Percentiles rank a stretch among this genome's conserved stretches.
Conservation (phyloP, 2,329 filamentous ascomycete species). For the Cladobotryum protrusum region DNA sequence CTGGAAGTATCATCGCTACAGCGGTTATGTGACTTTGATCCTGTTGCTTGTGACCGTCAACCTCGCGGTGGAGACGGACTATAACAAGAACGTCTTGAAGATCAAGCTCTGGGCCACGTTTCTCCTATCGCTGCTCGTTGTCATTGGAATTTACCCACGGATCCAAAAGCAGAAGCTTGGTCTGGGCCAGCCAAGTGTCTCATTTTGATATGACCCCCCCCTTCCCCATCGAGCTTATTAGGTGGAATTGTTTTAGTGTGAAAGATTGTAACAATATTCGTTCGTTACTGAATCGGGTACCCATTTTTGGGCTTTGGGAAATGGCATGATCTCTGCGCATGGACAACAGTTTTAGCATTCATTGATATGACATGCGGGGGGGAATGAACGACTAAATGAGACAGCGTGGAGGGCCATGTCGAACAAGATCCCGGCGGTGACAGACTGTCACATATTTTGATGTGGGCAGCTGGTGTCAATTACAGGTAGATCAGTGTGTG, state of each 20-base stretch:
- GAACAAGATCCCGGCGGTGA: no score
- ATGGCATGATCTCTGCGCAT: no score
- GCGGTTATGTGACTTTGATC: constrained; percentile 67
- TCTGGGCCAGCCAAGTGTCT: constrained; percentile 15
- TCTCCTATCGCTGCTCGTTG: constrained; percentile 57
- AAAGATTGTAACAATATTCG: no score
- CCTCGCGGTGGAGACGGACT: constrained; percentile 71
- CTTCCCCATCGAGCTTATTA: neutral
- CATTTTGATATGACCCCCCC: constrained; percentile 3
- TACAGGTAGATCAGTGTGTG: no score
- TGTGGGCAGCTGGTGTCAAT: no score
- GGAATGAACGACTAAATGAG: no score
- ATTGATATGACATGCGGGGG: no score
- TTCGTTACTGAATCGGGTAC: no score
- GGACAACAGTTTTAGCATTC: no score
- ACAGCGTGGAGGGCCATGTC: no score
- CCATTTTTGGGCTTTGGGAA: no score
- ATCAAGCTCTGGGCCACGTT: constrained; percentile 73
- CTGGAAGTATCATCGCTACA: constrained; percentile 83
- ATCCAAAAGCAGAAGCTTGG: constrained; percentile 81
- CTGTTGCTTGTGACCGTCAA: constrained; percentile 68
- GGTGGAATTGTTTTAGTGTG: neutral
- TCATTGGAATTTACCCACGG: constrained; percentile 68
- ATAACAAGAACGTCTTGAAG: constrained; percentile 59
- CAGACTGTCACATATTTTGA: no score